Evolutionary conservation across 2,329 filamentous ascomycete genomes (phyloP).

Genomic region (Didymella pinodella): DNA sequence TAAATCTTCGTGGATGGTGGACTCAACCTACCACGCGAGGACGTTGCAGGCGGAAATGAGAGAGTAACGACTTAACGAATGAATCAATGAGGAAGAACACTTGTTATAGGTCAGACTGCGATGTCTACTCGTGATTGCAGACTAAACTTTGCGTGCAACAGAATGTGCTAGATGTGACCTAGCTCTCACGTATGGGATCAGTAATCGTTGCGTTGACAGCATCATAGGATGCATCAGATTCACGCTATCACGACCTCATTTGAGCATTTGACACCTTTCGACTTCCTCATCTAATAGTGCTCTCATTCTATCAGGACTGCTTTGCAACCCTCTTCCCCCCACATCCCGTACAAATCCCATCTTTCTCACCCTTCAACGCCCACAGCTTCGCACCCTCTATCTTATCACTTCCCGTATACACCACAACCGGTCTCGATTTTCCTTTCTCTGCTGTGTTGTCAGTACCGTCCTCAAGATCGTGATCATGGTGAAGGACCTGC

Average conservation of each 20-base stretch:
- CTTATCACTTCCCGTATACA: constrained; percentile 4
- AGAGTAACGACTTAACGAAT: constrained; percentile 4
- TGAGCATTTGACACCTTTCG: too few species aligned
- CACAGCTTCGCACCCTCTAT: constrained; percentile 14
- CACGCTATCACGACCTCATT: too few species aligned
- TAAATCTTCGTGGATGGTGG: not conserved
- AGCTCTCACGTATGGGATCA: not conserved
- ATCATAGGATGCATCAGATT: too few species aligned
- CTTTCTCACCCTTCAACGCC: constrained; percentile 12
- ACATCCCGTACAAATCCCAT: constrained; percentile 15
- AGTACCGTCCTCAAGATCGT: not conserved
- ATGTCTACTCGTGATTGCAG: not conserved
- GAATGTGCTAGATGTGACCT: not conserved
- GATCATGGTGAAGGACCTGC: not conserved
- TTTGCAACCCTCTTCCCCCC: constrained; percentile 6
- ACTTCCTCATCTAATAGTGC: too few species aligned
- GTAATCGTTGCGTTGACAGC: too few species aligned
- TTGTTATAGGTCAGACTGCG: not conserved
- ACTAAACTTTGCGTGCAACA: not conserved
- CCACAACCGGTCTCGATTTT: constrained; percentile 4
- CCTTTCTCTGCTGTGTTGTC: constrained; percentile 4
- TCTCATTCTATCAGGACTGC: not conserved
- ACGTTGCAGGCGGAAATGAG: not conserved
- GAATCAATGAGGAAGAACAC: not conserved
- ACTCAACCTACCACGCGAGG: not conserved